phyloP scores from a whole-genome alignment of 352 stramenopile genomes.

The Phytophthora megakarya region DNA sequence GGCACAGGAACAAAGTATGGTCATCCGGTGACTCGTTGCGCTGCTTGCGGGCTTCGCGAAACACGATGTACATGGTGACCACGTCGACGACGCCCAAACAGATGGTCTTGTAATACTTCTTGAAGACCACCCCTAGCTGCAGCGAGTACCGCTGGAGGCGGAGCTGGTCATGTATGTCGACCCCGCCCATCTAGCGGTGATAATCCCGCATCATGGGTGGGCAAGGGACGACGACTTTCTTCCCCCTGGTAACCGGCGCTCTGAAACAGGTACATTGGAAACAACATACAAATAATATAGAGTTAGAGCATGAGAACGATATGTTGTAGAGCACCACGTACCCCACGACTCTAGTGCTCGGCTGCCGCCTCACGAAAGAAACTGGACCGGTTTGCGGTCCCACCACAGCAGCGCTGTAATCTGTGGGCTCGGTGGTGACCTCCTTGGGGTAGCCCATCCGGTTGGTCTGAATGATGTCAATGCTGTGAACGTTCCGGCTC shows the following conservation, averaged over 20 bases:
- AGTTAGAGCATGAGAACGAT: not conserved
- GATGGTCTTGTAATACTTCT: constrained; percentile 31
- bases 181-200: constrained; percentile 11
- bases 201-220: constrained; percentile 17
- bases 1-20: constrained; percentile 13
- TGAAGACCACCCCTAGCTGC: constrained; percentile 12
- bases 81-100: too few relatives aligned
- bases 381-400: too few relatives aligned
- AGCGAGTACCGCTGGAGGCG: constrained; percentile 33
- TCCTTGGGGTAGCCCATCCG: not conserved
- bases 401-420: too few relatives aligned
- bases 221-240: constrained; percentile 10
- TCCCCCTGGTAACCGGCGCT: constrained; percentile 2
- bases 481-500: constrained; percentile 10
- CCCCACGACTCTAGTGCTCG: constrained; percentile 4
- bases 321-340: not conserved
- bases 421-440: not conserved
- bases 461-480: constrained; percentile 13
- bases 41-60: constrained; percentile 1
- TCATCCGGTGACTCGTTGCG: not conserved
- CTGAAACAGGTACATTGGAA: not conserved
- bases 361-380: too few relatives aligned
- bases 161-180: constrained; percentile 30
- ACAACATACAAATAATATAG: not conserved
- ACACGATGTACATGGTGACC: too few relatives aligned